Conservation (phyloP, 495 filamentous ascomycete species). For the Talaromyces thailandensis region DNA sequence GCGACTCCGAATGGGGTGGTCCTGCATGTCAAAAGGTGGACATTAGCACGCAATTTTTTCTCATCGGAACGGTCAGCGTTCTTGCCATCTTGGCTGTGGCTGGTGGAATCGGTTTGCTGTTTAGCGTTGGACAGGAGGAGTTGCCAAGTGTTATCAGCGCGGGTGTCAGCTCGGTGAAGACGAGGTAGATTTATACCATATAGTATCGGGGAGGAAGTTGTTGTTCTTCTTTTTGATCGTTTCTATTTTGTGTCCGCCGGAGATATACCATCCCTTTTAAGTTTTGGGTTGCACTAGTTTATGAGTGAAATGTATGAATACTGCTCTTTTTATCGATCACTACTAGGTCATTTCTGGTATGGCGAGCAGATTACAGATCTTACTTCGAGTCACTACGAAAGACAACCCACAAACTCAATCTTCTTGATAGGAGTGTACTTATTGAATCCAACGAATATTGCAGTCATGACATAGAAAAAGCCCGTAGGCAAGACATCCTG, state of each 20-base stretch:
- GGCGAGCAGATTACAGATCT: not conserved
- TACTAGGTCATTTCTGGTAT: not conserved
- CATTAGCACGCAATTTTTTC: conserved; percentile 76
- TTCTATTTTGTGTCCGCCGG: not conserved
- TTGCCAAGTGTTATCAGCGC: conserved; percentile 82
- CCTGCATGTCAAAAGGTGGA: conserved; percentile 87
- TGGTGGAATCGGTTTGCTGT: conserved; percentile 67
- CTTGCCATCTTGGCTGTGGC: conserved; percentile 48
- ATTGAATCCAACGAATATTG: not conserved
- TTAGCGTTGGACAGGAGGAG: conserved; percentile 65
- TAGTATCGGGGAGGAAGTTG: not conserved
- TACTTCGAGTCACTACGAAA: not conserved
- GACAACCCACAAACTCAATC: not conserved
- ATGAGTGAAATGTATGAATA: conserved; percentile 2
- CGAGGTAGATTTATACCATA: not conserved
- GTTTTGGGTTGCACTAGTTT: not conserved
- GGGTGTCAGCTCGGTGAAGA: conserved; percentile 58
- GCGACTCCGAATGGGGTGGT: conserved; percentile 71
- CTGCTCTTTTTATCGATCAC: not conserved
- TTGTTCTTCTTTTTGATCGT: not conserved
- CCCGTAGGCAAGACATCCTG: not conserved
- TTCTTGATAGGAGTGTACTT: not conserved
- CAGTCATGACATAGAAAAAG: not conserved
- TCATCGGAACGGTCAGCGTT: conserved; percentile 64
- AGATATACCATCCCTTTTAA: not conserved